Evolutionary conservation across 257 asterid genomes (phyloP), one percentile per base, ranked within the genome.

Genomic region (Solanum piurae): DNA sequence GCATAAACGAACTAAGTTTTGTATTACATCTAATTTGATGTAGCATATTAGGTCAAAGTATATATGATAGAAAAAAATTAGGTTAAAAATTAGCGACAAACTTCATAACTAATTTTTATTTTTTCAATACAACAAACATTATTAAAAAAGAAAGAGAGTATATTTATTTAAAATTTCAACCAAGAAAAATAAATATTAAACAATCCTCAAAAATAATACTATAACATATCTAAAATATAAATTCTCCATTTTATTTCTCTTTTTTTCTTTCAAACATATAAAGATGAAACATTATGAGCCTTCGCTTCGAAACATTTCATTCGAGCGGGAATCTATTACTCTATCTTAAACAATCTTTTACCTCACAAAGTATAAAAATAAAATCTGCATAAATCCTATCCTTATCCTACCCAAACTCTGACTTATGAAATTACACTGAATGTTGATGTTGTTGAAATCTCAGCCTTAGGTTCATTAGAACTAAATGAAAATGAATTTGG

Each of bases 401-500:
- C 10, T 3, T 27, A 68, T 2, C 0, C 21, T 27, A 68, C 3
- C 10, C 2, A 4, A 68, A 27, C 7, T 7, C 21, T 7, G 1
- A 27, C 74, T 66, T 27, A 66, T 14, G 76, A 69, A 33, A 69
- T 69, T 68, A 69, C n/a, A 69, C 2, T 1, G 23, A 40, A 31
- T 8, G 0, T 6, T 4, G 6, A 3, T 12, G 21, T 66, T 25
- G 20, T 16, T 14, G 12, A 4, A 77, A 42, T 42, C 7, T 42
- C 85, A 80, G 34, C 42, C 25, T 80, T 36, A 46, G 92, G 91
- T 12, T 90, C 89, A 40, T 88, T 88, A 4, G 93, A 91, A 14
- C 88, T 86, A 58, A 86, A 91, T 3, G 94, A 93, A n/a, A 91
- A 88, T 7, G 93, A 92, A 77, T 29, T 34, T 73, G 49, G 14